A percentile compares a stretch with the other conserved stretches of the same genome.
Evolutionary conservation across 169 alveolate genomes (phyloP).

Genomic region (Perkinsus olseni): DNA sequence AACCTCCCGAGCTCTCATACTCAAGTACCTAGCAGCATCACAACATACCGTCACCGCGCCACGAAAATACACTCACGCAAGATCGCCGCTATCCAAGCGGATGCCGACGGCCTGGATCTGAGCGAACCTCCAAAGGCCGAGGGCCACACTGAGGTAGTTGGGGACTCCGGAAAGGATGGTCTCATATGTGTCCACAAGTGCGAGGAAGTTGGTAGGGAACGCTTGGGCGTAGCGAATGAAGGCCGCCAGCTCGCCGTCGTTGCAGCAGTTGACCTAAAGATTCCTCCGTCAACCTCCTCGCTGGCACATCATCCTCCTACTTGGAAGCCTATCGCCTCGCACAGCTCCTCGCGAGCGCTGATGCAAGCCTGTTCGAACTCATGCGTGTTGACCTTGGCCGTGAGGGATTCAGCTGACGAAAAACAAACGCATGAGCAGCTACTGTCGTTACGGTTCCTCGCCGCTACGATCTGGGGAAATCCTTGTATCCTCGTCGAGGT

Average conservation of each 20-base stretch:
- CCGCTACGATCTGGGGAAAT: constrained; percentile 26
- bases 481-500: neutral
- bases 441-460: neutral
- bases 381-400: neutral
- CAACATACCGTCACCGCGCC: constrained; percentile 8
- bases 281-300: constrained; percentile 24
- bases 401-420: neutral
- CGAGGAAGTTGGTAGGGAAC: constrained; percentile 53
- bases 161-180: constrained; percentile 56
- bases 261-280: constrained; percentile 1
- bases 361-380: neutral
- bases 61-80: constrained; percentile 46
- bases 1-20: neutral
- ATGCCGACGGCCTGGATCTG: constrained; percentile 63
- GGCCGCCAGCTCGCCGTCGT: constrained; percentile 68
- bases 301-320: constrained; percentile 28
- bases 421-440: neutral
- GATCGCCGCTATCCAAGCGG: constrained; percentile 81
- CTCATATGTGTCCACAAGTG: constrained; percentile 66
- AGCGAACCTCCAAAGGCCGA: constrained; percentile 56
- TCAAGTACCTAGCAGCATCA: neutral
- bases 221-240: constrained; percentile 64
- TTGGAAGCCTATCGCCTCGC: constrained; percentile 24
- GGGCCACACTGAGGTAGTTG: constrained; percentile 65
- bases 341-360: constrained; percentile 26